A percentile compares a stretch with the other conserved stretches of the same genome.
phyloP scores from a whole-genome alignment of 768 basidiomycete species.

The Dioszegia aurantiaca region DNA sequence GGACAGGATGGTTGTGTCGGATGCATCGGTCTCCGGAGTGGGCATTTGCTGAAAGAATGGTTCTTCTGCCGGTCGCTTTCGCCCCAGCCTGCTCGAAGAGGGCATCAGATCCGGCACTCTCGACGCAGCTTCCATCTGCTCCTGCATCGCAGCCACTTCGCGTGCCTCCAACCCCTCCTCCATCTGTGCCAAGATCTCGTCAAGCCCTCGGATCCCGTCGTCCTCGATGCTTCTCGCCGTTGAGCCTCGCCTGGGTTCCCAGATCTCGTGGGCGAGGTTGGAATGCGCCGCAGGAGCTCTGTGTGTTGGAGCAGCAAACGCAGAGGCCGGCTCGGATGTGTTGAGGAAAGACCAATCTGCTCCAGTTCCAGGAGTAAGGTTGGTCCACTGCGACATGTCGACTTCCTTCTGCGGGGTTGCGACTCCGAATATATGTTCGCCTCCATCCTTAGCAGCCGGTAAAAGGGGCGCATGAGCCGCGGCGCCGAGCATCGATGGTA shows the following conservation, averaged over 20 bases:
- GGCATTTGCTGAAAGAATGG: constrained; percentile 33
- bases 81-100: background rate
- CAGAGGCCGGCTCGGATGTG: background rate
- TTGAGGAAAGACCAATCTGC: constrained; percentile 18
- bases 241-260: constrained; percentile 5
- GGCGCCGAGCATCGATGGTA: background rate
- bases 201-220: constrained; percentile 22
- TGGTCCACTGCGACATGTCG: constrained; percentile 40
- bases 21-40: constrained; percentile 38
- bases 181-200: constrained; percentile 38
- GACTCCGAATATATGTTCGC: constrained; percentile 18
- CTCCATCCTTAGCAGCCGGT: background rate
- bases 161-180: constrained; percentile 34
- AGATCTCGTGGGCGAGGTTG: constrained; percentile 2
- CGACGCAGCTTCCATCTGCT: constrained; percentile 15
- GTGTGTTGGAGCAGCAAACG: background rate
- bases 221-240: constrained; percentile 1
- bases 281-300: constrained; percentile 1
- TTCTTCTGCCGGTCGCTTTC: constrained; percentile 2
- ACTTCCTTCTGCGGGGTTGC: constrained; percentile 36
- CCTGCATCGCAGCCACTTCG: constrained; percentile 12
- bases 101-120: constrained; percentile 1
- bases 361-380: constrained; percentile 33
- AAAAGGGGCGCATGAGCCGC: background rate
- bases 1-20: constrained; percentile 13